These are phyloP conservation scores for Aspergillus ustus DNA, from an alignment of 2,329 filamentous ascomycete genomes.

Conservation along the genomic window DNA sequence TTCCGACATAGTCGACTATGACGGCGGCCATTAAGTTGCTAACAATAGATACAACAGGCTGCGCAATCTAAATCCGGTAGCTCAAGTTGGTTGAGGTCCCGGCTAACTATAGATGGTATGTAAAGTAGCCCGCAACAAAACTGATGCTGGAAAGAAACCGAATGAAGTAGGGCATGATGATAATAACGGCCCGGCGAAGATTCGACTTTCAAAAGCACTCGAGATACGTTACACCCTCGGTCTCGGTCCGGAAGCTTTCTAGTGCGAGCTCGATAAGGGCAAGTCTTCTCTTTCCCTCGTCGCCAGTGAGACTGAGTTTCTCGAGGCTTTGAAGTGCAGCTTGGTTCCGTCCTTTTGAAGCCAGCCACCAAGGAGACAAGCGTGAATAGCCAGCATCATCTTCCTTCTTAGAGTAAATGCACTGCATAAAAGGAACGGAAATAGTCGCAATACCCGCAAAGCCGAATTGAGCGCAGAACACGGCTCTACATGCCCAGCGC, in stretches of 20 bases:
- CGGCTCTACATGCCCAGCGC: constrained; percentile 9
- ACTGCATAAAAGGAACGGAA: constrained; percentile 11
- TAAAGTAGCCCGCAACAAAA: neutral
- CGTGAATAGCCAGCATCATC: neutral
- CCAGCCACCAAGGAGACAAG: constrained; percentile 18
- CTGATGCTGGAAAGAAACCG: constrained; percentile 7
- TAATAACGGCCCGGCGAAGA: constrained; percentile 13
- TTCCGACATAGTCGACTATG: constrained; percentile 11
- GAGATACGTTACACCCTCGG: constrained; percentile 10
- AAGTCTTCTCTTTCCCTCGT: constrained; percentile 8
- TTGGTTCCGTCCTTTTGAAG: constrained; percentile 9
- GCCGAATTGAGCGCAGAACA: constrained; percentile 13
- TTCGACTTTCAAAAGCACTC: constrained; percentile 15
- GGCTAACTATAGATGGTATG: neutral
- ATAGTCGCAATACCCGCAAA: constrained; percentile 1
- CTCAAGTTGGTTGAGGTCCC: constrained; percentile 14
- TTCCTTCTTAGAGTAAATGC: neutral
- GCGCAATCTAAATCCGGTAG: constrained; percentile 13
- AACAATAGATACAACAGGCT: constrained; percentile 9
- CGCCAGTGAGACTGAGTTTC: constrained; percentile 4
- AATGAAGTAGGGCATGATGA: constrained; percentile 10
- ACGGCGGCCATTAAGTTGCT: constrained; percentile 12
- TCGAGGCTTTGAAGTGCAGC: constrained; percentile 9
- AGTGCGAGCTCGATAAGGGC: constrained; percentile 9
- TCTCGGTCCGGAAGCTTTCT: constrained; percentile 14